Evolutionary conservation across 2,329 filamentous ascomycete species (phyloP).

Genomic region (Lojkania enalia): DNA sequence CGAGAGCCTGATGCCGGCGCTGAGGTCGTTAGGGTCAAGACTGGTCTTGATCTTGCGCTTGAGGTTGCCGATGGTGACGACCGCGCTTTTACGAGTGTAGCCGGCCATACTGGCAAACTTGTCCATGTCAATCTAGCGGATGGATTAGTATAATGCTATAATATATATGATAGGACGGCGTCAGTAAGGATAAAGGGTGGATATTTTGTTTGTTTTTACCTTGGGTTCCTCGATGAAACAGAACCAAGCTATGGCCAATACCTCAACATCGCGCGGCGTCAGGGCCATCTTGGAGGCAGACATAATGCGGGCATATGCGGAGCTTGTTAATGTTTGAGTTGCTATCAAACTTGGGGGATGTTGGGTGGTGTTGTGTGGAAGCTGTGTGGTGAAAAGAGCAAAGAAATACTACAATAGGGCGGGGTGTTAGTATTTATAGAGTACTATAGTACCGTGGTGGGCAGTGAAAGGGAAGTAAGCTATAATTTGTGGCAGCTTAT

Average conservation of each 20-base stretch:
- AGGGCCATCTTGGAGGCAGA: too few relatives aligned
- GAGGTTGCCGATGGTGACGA: slow-evolving; percentile 36
- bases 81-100: slow-evolving; percentile 32
- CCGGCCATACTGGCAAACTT: slow-evolving; percentile 26
- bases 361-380: too few relatives aligned
- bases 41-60: slow-evolving; percentile 38
- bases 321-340: too few relatives aligned
- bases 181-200: slow-evolving; percentile 1
- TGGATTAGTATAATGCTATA: slow-evolving; percentile 19
- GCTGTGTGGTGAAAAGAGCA: too few relatives aligned
- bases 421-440: too few relatives aligned
- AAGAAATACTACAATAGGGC: too few relatives aligned
- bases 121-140: slow-evolving; percentile 21
- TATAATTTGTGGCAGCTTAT: too few relatives aligned
- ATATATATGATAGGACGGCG: not conserved
- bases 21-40: slow-evolving; percentile 13
- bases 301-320: too few relatives aligned
- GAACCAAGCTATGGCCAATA: slow-evolving; percentile 39
- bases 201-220: slow-evolving; percentile 17
- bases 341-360: too few relatives aligned
- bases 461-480: too few relatives aligned
- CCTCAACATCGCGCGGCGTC: slow-evolving; percentile 38
- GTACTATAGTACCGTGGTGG: too few relatives aligned
- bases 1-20: slow-evolving; percentile 3
- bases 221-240: slow-evolving; percentile 40